These are phyloP conservation scores for Coniferiporia sulphurascens DNA, from an alignment of 1,284 basidiomycete genomes.

Conservation along the genomic window DNA sequence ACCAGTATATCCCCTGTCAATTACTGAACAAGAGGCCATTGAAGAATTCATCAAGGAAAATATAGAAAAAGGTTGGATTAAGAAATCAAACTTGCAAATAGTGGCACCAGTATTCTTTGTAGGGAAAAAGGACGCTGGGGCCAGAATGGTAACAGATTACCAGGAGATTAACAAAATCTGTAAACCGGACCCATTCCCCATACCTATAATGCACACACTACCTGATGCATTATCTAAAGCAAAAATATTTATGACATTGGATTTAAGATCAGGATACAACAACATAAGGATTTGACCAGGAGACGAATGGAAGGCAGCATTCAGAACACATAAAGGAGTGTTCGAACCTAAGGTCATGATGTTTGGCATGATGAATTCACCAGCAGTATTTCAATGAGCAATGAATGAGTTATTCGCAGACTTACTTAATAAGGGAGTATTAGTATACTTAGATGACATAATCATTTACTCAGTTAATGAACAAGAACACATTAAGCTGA, in stretches of 20 bases:
- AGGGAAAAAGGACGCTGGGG: constrained; percentile 23
- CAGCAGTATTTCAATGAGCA: constrained; percentile 29
- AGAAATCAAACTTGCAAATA: constrained; percentile 22
- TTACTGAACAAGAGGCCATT: constrained; percentile 19
- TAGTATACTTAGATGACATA: constrained; percentile 21
- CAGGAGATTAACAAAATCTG: not conserved
- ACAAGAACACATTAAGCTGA: constrained; percentile 18
- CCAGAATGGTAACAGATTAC: constrained; percentile 27
- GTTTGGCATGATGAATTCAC: constrained; percentile 36
- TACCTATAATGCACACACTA: constrained; percentile 18
- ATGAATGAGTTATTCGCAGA: constrained; percentile 19
- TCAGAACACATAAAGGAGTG: constrained; percentile 25
- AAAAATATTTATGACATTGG: constrained; percentile 29
- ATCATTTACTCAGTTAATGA: constrained; percentile 7
- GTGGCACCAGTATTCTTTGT: constrained; percentile 34
- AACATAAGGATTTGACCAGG: constrained; percentile 18
- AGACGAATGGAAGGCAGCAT: constrained; percentile 25
- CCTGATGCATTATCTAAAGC: constrained; percentile 21
- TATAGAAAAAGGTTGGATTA: constrained; percentile 19
- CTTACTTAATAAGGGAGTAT: not conserved
- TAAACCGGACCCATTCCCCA: not conserved
- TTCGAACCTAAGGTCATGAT: constrained; percentile 33
- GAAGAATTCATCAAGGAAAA: constrained; percentile 23
- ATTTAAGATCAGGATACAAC: constrained; percentile 29
- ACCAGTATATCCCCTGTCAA: constrained; percentile 16